Evolutionary conservation across 176 grass and related monocot genomes (phyloP).

Genomic region (Guadua angustifolia): DNA sequence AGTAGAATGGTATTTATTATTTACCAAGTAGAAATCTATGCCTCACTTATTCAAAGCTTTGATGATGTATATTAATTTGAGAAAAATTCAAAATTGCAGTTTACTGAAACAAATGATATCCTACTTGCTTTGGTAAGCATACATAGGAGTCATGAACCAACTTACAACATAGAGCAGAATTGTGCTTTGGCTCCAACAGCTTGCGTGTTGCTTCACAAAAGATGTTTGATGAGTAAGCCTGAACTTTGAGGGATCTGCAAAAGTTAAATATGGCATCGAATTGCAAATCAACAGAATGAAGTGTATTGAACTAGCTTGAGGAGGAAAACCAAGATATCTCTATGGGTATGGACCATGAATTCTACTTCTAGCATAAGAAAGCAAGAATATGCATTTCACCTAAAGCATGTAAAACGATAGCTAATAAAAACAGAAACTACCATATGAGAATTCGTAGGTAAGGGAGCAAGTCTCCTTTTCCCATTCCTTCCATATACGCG

Average conservation of each 20-base stretch:
- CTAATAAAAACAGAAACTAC: constrained; percentile 42
- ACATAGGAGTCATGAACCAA: background rate
- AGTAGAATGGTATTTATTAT: background rate
- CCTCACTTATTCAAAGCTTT: background rate
- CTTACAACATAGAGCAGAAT: constrained; percentile 78
- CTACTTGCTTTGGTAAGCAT: background rate
- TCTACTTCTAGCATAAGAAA: constrained; percentile 2
- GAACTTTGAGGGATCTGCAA: constrained; percentile 78
- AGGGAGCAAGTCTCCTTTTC: constrained; percentile 70
- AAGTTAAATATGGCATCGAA: constrained; percentile 19
- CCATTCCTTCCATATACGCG: constrained; percentile 84
- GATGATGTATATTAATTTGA: background rate
- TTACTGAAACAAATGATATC: background rate
- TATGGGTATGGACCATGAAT: background rate
- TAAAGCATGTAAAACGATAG: background rate
- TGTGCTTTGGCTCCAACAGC: constrained; percentile 60
- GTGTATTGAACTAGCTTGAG: background rate
- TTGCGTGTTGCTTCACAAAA: constrained; percentile 71
- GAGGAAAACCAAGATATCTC: background rate
- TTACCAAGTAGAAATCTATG: background rate
- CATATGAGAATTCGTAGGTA: constrained; percentile 65
- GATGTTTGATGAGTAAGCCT: constrained; percentile 71
- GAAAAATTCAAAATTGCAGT: background rate
- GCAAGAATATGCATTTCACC: constrained; percentile 3
- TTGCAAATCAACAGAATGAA: constrained; percentile 18